phyloP scores from a whole-genome alignment of 345 rosid species.

The Theobroma cacao region DNA sequence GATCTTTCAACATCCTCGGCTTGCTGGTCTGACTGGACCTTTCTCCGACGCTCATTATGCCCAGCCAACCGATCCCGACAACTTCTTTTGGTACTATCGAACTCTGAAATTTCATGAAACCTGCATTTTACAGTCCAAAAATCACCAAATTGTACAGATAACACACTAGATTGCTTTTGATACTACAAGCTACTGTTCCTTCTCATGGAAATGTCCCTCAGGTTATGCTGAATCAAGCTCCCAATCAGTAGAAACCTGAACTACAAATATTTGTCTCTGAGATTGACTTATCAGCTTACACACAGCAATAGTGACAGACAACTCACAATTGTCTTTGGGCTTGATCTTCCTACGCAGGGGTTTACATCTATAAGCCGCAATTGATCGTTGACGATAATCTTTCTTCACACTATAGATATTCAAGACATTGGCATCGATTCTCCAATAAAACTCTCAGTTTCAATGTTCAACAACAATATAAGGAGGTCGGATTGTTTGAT shows the following conservation, averaged over 20 bases:
- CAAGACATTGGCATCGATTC: no score
- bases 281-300: no score
- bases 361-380: no score
- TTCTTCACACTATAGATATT: neutral
- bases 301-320: no score
- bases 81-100: slow-evolving; percentile 25
- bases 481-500: no score
- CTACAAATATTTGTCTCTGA: no score
- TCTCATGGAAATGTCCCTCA: neutral
- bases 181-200: neutral
- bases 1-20: neutral
- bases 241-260: neutral
- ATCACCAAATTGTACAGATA: neutral
- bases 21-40: slow-evolving; percentile 1
- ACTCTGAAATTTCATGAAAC: slow-evolving; percentile 22
- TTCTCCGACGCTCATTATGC: slow-evolving; percentile 21
- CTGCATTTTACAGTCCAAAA: neutral
- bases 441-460: no score
- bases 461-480: no score
- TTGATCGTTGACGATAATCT: no score
- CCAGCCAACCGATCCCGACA: slow-evolving; percentile 27
- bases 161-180: no score
- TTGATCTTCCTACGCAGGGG: no score
- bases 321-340: no score
- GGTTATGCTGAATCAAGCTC: neutral